Base-by-base conservation (phyloP, 345 rosid species). In the Euphorbia peplus region DNA sequence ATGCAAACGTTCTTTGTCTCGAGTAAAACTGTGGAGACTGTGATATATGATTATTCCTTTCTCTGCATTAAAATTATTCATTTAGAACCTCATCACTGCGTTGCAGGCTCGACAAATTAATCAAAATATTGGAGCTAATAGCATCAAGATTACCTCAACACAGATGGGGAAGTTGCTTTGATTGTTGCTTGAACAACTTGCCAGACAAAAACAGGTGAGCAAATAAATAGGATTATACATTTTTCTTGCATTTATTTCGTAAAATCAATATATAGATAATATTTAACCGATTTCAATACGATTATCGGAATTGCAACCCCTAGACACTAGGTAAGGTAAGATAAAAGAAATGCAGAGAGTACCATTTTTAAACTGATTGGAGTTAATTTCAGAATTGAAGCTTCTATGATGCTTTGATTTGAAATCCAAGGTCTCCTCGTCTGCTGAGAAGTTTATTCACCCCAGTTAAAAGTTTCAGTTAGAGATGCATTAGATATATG, bases 181-280 rank as follows among this genome's bases (percentile, higher is more conserved):
- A 70, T 77, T 64, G 82, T 79, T 76, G 78, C 75, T 69, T 72
- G 83, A 67, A 78, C 74, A 73, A 79, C 91, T 79, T 62, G 52
- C 67, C 26, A 46, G 28, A 29, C 48, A 63, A 63, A 22, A 44
- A n/a, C n/a, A n/a, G n/a, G 18, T 7, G 44, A 32, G 29, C 69
- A 37, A 30, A 63, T 2, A 44, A 13, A 42, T 44, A 12, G 12
- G 22, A 16, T 54, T 10, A 37, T 32, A 32, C 37, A 6, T 32
- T 32, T 32, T 32, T 32, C 37, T 2, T 32, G 6, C 6, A 32
- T 32, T 32, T 32, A 32, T 32, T 2, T 6, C 6, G 6, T 32
- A 32, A 2, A 32, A 32, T 32, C 37, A n/a, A n/a, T n/a, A 32
- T 32, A 32, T 32, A 32, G 37, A 32, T n/a, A n/a, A 32, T 32